Percentiles rank a stretch among this genome's conserved stretches.
Conservation (phyloP, 345 rosid species). For the Angophora floribunda region DNA sequence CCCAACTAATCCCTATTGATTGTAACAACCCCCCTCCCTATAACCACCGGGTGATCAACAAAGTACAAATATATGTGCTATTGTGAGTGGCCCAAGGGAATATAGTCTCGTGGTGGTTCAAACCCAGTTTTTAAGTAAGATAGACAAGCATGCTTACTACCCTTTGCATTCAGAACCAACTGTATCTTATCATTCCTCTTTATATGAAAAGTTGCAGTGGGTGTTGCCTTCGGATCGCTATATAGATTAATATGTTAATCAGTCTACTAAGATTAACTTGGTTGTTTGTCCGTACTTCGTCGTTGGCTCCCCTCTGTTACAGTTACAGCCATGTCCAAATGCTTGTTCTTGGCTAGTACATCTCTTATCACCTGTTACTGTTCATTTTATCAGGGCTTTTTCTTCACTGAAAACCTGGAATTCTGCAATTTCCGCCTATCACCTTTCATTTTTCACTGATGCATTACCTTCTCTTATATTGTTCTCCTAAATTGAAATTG, state of each 20-base stretch:
- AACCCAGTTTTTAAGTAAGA: background rate
- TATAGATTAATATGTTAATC: background rate
- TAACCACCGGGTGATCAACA: background rate
- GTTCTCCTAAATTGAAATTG: background rate
- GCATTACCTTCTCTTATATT: background rate
- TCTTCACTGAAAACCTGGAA: background rate
- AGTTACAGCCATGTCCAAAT: background rate
- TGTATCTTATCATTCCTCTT: background rate
- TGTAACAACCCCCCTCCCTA: background rate
- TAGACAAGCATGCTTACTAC: background rate
- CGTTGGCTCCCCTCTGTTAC: background rate
- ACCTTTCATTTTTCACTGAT: background rate
- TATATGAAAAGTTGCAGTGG: background rate
- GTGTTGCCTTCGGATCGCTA: background rate
- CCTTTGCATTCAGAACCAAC: background rate
- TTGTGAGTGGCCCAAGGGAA: background rate
- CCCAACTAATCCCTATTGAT: background rate
- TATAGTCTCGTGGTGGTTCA: background rate
- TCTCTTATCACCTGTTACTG: background rate
- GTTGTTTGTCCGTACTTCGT: background rate
- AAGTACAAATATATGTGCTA: background rate
- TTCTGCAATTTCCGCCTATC: background rate
- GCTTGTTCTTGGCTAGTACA: background rate
- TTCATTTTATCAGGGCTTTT: background rate
- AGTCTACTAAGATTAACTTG: background rate